Evolutionary conservation across 148 eudicot species (phyloP).

Genomic region (Salicornia ramosissima): DNA sequence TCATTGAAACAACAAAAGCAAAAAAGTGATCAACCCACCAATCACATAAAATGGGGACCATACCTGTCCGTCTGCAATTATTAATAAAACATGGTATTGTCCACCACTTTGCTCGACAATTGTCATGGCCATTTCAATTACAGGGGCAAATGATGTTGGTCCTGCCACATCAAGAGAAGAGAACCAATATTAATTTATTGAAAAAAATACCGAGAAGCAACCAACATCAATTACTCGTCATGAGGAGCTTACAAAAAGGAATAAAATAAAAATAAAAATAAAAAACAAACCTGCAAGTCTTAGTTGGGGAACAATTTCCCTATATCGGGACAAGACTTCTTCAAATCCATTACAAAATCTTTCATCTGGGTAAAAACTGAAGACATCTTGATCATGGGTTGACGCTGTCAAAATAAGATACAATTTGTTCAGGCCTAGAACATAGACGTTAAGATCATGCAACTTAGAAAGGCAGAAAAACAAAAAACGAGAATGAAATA

Average conservation of each 20-base stretch:
- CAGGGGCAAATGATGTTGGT: slow-evolving; percentile 94
- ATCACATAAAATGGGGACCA: neutral
- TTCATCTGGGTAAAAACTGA: slow-evolving; percentile 76
- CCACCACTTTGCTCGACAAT: slow-evolving; percentile 93
- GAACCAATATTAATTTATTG: neutral
- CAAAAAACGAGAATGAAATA: neutral
- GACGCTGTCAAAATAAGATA: slow-evolving; percentile 47
- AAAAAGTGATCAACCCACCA: neutral
- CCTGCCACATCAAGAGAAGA: slow-evolving; percentile 36
- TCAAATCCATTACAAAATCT: slow-evolving; percentile 84
- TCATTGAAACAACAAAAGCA: neutral
- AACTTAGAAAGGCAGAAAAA: too few relatives aligned
- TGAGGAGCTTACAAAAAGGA: neutral
- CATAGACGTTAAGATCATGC: neutral
- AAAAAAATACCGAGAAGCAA: neutral
- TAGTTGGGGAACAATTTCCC: slow-evolving; percentile 71
- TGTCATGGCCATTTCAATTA: slow-evolving; percentile 89
- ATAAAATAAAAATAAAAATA: neutral
- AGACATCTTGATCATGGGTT: slow-evolving; percentile 90
- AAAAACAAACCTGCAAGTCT: slow-evolving; percentile 68
- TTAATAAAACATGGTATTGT: slow-evolving; percentile 85
- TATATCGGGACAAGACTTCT: slow-evolving; percentile 72
- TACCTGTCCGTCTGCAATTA: slow-evolving; percentile 99
- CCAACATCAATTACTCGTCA: too few relatives aligned
- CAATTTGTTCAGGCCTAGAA: slow-evolving; percentile 3